Conservation (phyloP, 768 basidiomycete species). For the Zangia roseola region DNA sequence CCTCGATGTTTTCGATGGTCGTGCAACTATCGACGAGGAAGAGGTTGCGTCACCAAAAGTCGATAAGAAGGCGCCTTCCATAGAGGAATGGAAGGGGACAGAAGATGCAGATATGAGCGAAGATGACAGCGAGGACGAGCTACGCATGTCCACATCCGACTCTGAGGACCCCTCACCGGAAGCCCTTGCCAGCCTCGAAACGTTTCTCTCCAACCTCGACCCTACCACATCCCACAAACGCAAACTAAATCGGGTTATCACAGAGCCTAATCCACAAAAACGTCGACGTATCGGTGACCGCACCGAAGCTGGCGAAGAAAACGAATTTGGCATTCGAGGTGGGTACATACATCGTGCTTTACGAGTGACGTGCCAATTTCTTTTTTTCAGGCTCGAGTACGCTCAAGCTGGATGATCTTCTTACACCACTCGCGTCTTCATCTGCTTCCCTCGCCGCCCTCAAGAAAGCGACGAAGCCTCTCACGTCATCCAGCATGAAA, state of each 20-base stretch:
- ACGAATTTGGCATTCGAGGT: constrained; percentile 73
- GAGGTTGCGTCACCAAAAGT: constrained; percentile 10
- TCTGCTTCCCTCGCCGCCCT: constrained; percentile 61
- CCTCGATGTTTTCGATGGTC: constrained; percentile 65
- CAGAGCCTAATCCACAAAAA: constrained; percentile 41
- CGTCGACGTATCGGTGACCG: constrained; percentile 63
- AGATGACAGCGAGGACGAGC: constrained; percentile 41
- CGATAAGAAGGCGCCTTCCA: background rate
- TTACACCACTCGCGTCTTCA: constrained; percentile 66
- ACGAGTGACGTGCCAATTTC: constrained; percentile 2
- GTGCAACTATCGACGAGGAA: constrained; percentile 38
- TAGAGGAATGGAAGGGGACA: constrained; percentile 26
- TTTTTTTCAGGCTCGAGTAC: constrained; percentile 35
- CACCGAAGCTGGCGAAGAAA: constrained; percentile 77
- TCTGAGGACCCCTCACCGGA: constrained; percentile 51
- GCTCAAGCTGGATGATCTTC: constrained; percentile 70
- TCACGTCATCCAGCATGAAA: constrained; percentile 55
- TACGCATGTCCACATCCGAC: constrained; percentile 45
- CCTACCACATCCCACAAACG: constrained; percentile 59
- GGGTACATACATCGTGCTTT: background rate
- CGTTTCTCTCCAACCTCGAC: constrained; percentile 69
- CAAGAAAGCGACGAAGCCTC: constrained; percentile 65
- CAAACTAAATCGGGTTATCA: constrained; percentile 20
- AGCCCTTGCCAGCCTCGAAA: constrained; percentile 67
- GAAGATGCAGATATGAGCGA: constrained; percentile 31